Evolutionary conservation across 2,329 filamentous ascomycete genomes (phyloP).

Genomic region (Microcera coccophila): DNA sequence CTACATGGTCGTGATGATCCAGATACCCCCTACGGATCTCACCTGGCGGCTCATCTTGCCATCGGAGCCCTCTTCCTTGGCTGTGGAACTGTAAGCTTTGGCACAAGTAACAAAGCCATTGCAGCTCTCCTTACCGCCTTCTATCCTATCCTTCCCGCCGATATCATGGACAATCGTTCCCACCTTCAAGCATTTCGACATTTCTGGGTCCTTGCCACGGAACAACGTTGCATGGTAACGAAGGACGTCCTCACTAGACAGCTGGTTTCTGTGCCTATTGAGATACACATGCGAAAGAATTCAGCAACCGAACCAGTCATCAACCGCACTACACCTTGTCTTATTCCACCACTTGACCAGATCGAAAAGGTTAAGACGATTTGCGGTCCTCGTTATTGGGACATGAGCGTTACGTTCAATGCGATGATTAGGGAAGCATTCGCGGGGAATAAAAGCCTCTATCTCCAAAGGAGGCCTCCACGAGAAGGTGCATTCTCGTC

Average conservation of each 20-base stretch:
- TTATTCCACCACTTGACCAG: conserved; percentile 61
- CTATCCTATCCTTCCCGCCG: conserved; percentile 87
- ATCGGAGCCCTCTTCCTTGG: conserved; percentile 88
- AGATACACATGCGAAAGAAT: conserved; percentile 53
- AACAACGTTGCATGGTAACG: conserved; percentile 81
- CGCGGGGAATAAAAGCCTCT: conserved; percentile 65
- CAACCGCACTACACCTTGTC: conserved; percentile 52
- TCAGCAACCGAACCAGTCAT: conserved; percentile 36
- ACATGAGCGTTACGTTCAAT: conserved; percentile 73
- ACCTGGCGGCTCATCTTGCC: conserved; percentile 87
- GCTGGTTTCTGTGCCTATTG: conserved; percentile 69
- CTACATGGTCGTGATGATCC: conserved; percentile 82
- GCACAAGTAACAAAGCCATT: conserved; percentile 81
- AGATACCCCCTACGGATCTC: conserved; percentile 87
- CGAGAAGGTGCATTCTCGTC: conserved; percentile 68
- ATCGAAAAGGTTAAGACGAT: conserved; percentile 59
- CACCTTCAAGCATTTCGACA: conserved; percentile 96
- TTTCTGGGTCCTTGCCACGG: conserved; percentile 92
- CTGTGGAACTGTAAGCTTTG: conserved; percentile 87
- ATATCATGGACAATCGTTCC: conserved; percentile 87
- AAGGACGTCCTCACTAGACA: conserved; percentile 82
- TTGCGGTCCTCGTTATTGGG: conserved; percentile 69
- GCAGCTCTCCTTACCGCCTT: conserved; percentile 85
- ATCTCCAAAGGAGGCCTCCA: conserved; percentile 66
- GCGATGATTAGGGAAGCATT: conserved; percentile 59